Conservation (phyloP, 176 grass and related monocot genomes). For the Triticum timopheevii region DNA sequence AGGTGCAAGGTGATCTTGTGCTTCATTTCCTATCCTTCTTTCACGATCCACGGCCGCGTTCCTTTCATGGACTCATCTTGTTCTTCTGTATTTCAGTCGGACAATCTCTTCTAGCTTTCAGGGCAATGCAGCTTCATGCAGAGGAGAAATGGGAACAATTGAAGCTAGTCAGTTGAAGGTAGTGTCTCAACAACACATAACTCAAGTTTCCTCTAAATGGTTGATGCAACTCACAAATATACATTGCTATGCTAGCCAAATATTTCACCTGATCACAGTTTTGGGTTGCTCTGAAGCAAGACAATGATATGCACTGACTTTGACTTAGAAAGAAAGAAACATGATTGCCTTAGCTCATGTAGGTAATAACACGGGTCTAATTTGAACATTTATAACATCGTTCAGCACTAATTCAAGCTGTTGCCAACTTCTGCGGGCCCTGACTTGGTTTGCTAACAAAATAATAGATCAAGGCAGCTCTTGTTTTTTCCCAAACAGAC, state of each 20-base stretch:
- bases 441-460: no score
- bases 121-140: neutral
- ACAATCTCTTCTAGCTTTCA: neutral
- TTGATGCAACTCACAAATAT: neutral
- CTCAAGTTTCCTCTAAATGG: neutral
- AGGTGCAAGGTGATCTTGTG: neutral
- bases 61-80: constrained; percentile 6
- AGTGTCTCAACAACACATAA: neutral
- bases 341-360: no score
- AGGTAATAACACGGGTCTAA: no score
- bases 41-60: neutral
- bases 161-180: neutral
- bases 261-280: neutral
- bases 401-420: no score
- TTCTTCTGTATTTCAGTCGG: neutral
- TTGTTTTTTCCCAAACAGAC: no score
- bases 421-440: no score
- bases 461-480: no score
- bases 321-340: no score
- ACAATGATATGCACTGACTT: neutral
- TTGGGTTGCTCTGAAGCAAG: neutral
- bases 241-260: neutral
- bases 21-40: neutral
- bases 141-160: neutral
- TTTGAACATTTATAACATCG: no score